Percentiles rank a stretch among this genome's conserved stretches.
phyloP scores from a whole-genome alignment of 345 rosid species.

The Rhizophora apiculata region DNA sequence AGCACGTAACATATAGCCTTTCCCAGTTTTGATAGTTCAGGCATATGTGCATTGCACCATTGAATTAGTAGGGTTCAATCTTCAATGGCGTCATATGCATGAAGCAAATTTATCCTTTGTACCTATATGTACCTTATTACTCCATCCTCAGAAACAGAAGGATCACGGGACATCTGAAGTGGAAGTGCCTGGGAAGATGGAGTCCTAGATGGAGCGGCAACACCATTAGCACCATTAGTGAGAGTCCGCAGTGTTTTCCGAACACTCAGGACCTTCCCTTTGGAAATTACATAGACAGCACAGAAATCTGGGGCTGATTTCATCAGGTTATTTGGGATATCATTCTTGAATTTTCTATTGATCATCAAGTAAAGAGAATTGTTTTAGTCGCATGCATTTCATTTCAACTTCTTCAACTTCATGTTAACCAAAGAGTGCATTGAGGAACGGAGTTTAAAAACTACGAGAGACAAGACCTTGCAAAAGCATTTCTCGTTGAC shows the following conservation, averaged over 20 bases:
- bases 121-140: slow-evolving; percentile 23
- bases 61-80: too few species aligned
- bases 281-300: slow-evolving; percentile 66
- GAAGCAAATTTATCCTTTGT: too few species aligned
- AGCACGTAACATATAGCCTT: too few species aligned
- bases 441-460: too few species aligned
- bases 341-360: slow-evolving; percentile 50
- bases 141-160: slow-evolving; percentile 34
- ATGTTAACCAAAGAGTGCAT: too few species aligned
- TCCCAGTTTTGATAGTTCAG: too few species aligned
- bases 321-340: slow-evolving; percentile 44
- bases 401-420: not conserved
- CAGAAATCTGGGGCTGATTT: slow-evolving; percentile 72
- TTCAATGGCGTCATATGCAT: too few species aligned
- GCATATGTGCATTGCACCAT: too few species aligned
- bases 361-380: not conserved
- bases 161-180: slow-evolving; percentile 20
- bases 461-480: slow-evolving; percentile 42
- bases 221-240: slow-evolving; percentile 33
- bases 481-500: slow-evolving; percentile 51
- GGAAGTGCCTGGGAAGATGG: slow-evolving; percentile 29
- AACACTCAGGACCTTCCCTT: slow-evolving; percentile 59
- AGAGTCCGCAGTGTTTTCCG: slow-evolving; percentile 50
- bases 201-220: slow-evolving; percentile 51
- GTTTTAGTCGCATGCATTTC: not conserved